phyloP scores from a whole-genome alignment of 2,329 filamentous ascomycete species.

The Cercospora beticola region DNA sequence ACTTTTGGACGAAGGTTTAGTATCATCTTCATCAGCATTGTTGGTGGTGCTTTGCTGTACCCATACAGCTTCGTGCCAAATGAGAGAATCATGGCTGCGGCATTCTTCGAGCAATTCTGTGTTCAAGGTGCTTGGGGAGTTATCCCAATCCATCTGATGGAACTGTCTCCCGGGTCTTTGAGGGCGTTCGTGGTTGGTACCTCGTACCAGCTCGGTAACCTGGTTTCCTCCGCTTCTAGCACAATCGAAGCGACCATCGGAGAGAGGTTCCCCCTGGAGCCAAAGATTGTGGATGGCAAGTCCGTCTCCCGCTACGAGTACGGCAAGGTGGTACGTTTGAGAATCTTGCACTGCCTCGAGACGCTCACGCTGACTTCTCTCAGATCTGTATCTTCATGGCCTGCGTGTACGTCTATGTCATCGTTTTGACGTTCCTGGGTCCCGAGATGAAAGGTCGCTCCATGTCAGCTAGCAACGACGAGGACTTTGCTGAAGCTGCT shows the following conservation, averaged over 20 bases:
- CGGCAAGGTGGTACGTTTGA: conserved; percentile 67
- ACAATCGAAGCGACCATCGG: conserved; percentile 47
- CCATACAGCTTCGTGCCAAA: conserved; percentile 72
- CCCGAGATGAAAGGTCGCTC: conserved; percentile 47
- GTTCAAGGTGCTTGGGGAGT: conserved; percentile 37
- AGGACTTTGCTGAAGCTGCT: conserved; percentile 35
- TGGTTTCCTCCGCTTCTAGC: conserved; percentile 53
- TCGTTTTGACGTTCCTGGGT: conserved; percentile 63
- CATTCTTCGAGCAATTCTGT: conserved; percentile 69
- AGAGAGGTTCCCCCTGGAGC: conserved; percentile 43
- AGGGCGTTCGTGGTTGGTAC: conserved; percentile 74
- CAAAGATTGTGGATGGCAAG: conserved; percentile 43
- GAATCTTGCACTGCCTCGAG: background rate
- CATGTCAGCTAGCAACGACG: conserved; percentile 35
- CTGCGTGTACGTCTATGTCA: conserved; percentile 68
- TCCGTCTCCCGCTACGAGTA: conserved; percentile 45
- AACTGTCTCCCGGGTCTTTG: conserved; percentile 70
- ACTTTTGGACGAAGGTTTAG: conserved; percentile 50
- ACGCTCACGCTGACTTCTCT: background rate
- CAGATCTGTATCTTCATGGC: conserved; percentile 66
- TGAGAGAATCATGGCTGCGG: conserved; percentile 69
- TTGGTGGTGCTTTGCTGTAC: conserved; percentile 76
- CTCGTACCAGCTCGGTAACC: conserved; percentile 74
- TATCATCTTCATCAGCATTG: conserved; percentile 52
- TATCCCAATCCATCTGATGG: conserved; percentile 69